These are phyloP conservation scores for Nicotiana sylvestris DNA, from an alignment of 257 asterid genomes.

Conservation along the genomic window DNA sequence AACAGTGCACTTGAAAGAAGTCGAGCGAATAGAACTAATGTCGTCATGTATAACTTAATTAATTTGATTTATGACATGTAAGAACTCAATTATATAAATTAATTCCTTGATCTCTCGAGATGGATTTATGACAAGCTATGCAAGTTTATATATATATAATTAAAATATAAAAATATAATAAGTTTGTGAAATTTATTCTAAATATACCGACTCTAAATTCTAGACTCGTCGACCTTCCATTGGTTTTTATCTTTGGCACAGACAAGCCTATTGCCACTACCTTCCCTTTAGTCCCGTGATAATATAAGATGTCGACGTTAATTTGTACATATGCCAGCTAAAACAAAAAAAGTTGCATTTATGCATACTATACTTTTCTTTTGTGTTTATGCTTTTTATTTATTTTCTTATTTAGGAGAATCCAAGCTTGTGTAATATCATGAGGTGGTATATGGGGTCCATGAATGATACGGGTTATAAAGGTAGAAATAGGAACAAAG, in stretches of 20 bases:
- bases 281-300: neutral
- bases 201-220: too few relatives aligned
- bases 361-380: neutral
- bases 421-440: neutral
- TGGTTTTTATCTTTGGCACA: neutral
- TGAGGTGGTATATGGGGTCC: constrained; percentile 32
- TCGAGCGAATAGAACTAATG: neutral
- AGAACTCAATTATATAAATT: too few relatives aligned
- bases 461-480: constrained; percentile 38
- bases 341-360: neutral
- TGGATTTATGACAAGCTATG: too few relatives aligned
- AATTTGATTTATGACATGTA: neutral
- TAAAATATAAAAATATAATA: too few relatives aligned
- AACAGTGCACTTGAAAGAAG: neutral
- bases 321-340: neutral
- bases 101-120: neutral
- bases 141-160: too few relatives aligned
- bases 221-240: too few relatives aligned
- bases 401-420: neutral
- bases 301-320: neutral
- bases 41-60: neutral
- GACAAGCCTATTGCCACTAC: neutral
- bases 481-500: constrained; percentile 26
- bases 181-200: too few relatives aligned
- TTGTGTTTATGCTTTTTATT: too few relatives aligned